These are phyloP conservation scores for Pseudocohnilembus persalinus DNA, from an alignment of 169 alveolate species.

Conservation along the genomic window DNA sequence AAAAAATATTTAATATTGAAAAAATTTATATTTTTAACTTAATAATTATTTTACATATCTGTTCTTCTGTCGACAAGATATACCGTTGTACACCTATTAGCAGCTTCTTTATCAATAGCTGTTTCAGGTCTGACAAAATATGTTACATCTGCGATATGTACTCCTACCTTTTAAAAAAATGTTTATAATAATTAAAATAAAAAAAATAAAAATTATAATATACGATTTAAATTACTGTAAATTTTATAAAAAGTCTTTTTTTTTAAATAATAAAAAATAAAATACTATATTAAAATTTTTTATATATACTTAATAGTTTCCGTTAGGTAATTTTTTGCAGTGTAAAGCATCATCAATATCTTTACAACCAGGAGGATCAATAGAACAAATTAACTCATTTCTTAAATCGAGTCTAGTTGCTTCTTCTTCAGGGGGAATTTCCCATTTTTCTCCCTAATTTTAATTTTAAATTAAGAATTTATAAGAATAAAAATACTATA, in stretches of 20 bases:
- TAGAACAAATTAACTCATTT: constrained; percentile 89
- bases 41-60: constrained; percentile 87
- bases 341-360: constrained; percentile 99
- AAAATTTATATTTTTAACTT: too few species aligned
- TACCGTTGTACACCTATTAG: constrained; percentile 89
- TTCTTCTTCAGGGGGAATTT: constrained; percentile 83
- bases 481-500: too few species aligned
- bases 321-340: constrained; percentile 67
- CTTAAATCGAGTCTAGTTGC: constrained; percentile 81
- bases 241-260: too few species aligned
- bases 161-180: too few species aligned
- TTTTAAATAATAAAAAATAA: too few species aligned
- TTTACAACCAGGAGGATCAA: constrained; percentile 99
- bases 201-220: too few species aligned
- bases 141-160: constrained; percentile 99
- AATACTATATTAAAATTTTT: too few species aligned
- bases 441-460: constrained; percentile 71
- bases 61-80: constrained; percentile 98
- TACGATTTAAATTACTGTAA: too few species aligned
- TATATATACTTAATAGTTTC: constrained; percentile 68
- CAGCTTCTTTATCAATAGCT: constrained; percentile 98
- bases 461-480: too few species aligned
- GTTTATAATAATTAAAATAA: too few species aligned
- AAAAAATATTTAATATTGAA: too few species aligned
- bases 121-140: constrained; percentile 96